These are phyloP conservation scores for Cladophialophora immunda DNA, from an alignment of 2,329 filamentous ascomycete species.

Conservation along the genomic window DNA sequence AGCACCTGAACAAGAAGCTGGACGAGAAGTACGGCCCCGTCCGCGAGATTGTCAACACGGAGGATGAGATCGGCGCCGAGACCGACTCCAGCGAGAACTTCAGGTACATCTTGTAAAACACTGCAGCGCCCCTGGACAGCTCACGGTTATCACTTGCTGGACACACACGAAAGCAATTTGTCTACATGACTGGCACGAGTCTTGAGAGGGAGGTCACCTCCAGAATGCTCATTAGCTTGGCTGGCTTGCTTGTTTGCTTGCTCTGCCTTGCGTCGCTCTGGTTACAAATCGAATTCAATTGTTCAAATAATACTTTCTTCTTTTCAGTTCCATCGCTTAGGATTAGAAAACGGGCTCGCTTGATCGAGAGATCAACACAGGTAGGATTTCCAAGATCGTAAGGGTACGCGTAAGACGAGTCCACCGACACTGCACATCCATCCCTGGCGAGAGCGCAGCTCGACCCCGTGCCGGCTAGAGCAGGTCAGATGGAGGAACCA, in stretches of 20 bases:
- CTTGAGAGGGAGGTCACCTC: background rate
- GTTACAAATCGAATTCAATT: background rate
- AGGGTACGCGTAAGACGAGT: background rate
- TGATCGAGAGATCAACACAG: background rate
- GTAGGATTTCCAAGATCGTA: background rate
- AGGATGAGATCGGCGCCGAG: slow-evolving; percentile 37
- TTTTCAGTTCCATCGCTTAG: background rate
- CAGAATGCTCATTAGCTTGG: background rate
- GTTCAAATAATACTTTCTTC: background rate
- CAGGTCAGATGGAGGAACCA: background rate
- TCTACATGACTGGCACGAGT: background rate
- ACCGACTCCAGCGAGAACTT: slow-evolving; percentile 45
- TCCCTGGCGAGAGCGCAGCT: background rate
- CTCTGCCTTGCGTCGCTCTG: too few species aligned
- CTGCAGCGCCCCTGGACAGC: background rate
- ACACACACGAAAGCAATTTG: background rate
- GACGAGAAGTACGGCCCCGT: slow-evolving; percentile 40
- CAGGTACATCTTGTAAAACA: slow-evolving; percentile 27
- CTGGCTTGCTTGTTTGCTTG: background rate
- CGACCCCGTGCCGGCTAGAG: background rate
- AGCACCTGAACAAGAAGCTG: slow-evolving; percentile 40
- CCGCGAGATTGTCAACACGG: slow-evolving; percentile 41
- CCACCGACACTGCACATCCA: background rate
- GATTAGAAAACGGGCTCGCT: background rate
- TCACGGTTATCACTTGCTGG: too few species aligned